Conservation (phyloP, 352 stramenopile species). For the Globisporangium polare region DNA sequence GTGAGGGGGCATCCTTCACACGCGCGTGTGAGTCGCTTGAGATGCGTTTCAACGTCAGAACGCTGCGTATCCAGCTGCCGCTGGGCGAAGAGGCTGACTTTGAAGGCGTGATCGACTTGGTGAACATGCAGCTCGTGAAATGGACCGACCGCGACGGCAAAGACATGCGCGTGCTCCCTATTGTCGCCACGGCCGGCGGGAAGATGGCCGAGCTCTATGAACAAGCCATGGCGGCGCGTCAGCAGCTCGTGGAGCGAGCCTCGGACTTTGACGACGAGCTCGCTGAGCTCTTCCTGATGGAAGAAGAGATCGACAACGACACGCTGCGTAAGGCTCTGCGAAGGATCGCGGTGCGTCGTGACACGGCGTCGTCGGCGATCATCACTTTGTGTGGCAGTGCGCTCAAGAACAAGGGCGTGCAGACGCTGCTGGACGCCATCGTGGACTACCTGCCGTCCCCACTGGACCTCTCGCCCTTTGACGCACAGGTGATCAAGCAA, state of each 20-base stretch:
- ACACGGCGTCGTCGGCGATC: slow-evolving; percentile 36
- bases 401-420: slow-evolving; percentile 90
- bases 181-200: slow-evolving; percentile 32
- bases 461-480: slow-evolving; percentile 77
- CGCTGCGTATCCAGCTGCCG: slow-evolving; percentile 61
- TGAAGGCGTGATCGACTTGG: slow-evolving; percentile 60
- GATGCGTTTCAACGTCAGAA: slow-evolving; percentile 51
- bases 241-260: slow-evolving; percentile 57
- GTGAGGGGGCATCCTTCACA: slow-evolving; percentile 93
- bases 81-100: slow-evolving; percentile 62
- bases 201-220: slow-evolving; percentile 56
- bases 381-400: slow-evolving; percentile 63
- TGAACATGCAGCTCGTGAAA: slow-evolving; percentile 64
- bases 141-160: slow-evolving; percentile 61
- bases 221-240: slow-evolving; percentile 32
- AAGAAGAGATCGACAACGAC: slow-evolving; percentile 49
- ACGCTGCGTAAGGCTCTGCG: slow-evolving; percentile 55
- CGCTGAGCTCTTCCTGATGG: slow-evolving; percentile 69
- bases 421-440: slow-evolving; percentile 97
- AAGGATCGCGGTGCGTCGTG: slow-evolving; percentile 51
- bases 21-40: slow-evolving; percentile 80
- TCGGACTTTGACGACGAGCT: slow-evolving; percentile 74
- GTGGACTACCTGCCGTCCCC: slow-evolving; percentile 97
- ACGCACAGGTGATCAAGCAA: slow-evolving; percentile 36
- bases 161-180: slow-evolving; percentile 43